A percentile compares a stretch with the other conserved stretches of the same genome.
Conservation (phyloP, 176 grass and related monocot species). For the Ananas comosus region DNA sequence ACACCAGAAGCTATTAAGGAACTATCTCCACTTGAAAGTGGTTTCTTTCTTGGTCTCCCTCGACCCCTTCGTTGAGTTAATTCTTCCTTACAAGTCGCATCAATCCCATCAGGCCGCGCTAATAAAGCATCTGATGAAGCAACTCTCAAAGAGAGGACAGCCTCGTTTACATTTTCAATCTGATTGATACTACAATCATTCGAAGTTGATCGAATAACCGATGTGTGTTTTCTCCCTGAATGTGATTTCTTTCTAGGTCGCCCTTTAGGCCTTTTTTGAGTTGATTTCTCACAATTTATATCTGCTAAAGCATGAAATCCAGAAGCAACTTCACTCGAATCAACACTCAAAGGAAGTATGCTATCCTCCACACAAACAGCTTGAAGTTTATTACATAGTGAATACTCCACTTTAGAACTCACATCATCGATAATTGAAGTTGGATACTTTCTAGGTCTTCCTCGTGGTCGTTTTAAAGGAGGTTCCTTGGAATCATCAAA, state of each 20-base stretch:
- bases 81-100: slow-evolving; percentile 8
- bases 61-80: slow-evolving; percentile 10
- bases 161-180: slow-evolving; percentile 3
- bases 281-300: slow-evolving; percentile 23
- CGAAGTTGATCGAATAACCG: neutral
- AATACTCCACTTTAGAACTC: slow-evolving; percentile 16
- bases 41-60: slow-evolving; percentile 19
- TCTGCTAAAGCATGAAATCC: slow-evolving; percentile 17
- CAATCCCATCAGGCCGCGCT: slow-evolving; percentile 15
- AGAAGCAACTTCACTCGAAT: slow-evolving; percentile 21
- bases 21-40: neutral
- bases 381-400: slow-evolving; percentile 11
- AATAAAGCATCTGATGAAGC: slow-evolving; percentile 11
- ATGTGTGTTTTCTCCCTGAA: slow-evolving; percentile 12
- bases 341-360: slow-evolving; percentile 18
- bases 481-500: slow-evolving; percentile 26
- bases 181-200: slow-evolving; percentile 9
- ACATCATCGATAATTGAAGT: slow-evolving; percentile 19
- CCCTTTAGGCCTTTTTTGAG: slow-evolving; percentile 31
- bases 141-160: slow-evolving; percentile 18
- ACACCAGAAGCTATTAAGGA: slow-evolving; percentile 17
- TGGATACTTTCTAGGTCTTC: slow-evolving; percentile 51
- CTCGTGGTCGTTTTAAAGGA: slow-evolving; percentile 47
- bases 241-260: slow-evolving; percentile 34
- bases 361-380: slow-evolving; percentile 18